A percentile compares a stretch with the other conserved stretches of the same genome.
Evolutionary conservation across 2,329 filamentous ascomycete species (phyloP).

Genomic region (Exophiala sp.): DNA sequence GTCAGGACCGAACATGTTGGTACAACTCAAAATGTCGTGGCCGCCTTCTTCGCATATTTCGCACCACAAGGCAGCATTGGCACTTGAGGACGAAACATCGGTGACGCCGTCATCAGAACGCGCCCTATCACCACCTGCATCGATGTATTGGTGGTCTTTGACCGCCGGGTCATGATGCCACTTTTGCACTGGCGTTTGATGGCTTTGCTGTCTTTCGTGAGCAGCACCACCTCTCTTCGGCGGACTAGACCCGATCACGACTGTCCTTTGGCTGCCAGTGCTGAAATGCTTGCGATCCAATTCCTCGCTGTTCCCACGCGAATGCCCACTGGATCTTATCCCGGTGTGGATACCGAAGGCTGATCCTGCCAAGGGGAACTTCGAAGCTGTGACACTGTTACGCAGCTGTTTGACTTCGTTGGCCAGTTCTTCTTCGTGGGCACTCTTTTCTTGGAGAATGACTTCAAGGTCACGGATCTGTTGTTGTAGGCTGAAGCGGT

Average conservation of each 20-base stretch:
- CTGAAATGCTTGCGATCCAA: conserved; percentile 23
- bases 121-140: conserved; percentile 27
- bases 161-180: conserved; percentile 13
- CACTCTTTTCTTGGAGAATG: conserved; percentile 64
- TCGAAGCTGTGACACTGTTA: conserved; percentile 31
- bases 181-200: conserved; percentile 1
- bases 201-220: conserved; percentile 4
- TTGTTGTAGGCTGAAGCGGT: conserved; percentile 63
- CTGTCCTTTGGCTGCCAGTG: conserved; percentile 23
- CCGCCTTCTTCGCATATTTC: conserved; percentile 91
- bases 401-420: conserved; percentile 68
- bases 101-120: conserved; percentile 33
- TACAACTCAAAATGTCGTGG: conserved; percentile 91
- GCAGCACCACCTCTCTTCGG: not conserved
- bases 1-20: conserved; percentile 64
- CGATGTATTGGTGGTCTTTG: conserved; percentile 20
- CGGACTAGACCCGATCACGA: conserved; percentile 15
- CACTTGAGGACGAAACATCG: conserved; percentile 58
- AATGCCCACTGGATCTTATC: conserved; percentile 32
- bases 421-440: conserved; percentile 77
- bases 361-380: conserved; percentile 23
- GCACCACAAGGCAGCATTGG: conserved; percentile 61
- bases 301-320: conserved; percentile 32
- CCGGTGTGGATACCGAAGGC: conserved; percentile 25
- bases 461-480: conserved; percentile 73